A percentile compares a stretch with the other conserved stretches of the same genome.
Conservation (phyloP, 495 filamentous ascomycete species). For the Bacidia gigantensis region DNA sequence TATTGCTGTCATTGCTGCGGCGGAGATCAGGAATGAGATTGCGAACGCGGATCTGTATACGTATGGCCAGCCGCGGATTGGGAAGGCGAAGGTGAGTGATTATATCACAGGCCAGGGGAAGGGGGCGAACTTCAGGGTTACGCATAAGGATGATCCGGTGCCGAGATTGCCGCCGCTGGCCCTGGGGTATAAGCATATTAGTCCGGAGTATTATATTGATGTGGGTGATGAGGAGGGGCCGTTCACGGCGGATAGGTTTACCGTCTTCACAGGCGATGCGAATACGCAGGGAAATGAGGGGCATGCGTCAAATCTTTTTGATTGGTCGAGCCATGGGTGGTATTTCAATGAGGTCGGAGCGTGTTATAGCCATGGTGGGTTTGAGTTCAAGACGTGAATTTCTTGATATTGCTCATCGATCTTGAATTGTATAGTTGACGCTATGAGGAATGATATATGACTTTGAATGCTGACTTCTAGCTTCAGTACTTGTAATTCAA, state of each 20-base stretch:
- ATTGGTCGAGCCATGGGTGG: conserved; percentile 29
- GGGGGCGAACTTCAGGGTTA: conserved; percentile 47
- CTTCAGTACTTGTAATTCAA: too few species aligned
- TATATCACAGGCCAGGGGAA: conserved; percentile 37
- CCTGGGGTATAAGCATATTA: conserved; percentile 45
- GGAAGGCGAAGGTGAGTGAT: conserved; percentile 39
- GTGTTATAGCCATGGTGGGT: conserved; percentile 7
- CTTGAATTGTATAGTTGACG: too few species aligned
- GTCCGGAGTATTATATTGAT: conserved; percentile 54
- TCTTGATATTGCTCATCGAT: too few species aligned
- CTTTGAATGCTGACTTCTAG: too few species aligned
- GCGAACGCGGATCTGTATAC: conserved; percentile 39
- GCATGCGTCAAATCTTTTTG: conserved; percentile 13
- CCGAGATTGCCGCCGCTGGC: conserved; percentile 45
- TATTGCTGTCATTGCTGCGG: conserved; percentile 46
- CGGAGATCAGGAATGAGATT: conserved; percentile 39
- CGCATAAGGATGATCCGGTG: conserved; percentile 53
- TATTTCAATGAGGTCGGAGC: conserved; percentile 28
- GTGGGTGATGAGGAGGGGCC: conserved; percentile 24
- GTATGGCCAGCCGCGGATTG: conserved; percentile 56
- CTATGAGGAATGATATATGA: too few species aligned
- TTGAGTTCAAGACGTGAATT: conserved; percentile 11
- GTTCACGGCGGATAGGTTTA: conserved; percentile 31
- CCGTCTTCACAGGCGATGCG: conserved; percentile 23
- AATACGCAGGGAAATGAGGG: conserved; percentile 32